A percentile compares a stretch with the other conserved stretches of the same genome.
These are phyloP conservation scores for Holtermanniella nyarrowii DNA, from an alignment of 768 basidiomycete genomes.

Conservation along the genomic window DNA sequence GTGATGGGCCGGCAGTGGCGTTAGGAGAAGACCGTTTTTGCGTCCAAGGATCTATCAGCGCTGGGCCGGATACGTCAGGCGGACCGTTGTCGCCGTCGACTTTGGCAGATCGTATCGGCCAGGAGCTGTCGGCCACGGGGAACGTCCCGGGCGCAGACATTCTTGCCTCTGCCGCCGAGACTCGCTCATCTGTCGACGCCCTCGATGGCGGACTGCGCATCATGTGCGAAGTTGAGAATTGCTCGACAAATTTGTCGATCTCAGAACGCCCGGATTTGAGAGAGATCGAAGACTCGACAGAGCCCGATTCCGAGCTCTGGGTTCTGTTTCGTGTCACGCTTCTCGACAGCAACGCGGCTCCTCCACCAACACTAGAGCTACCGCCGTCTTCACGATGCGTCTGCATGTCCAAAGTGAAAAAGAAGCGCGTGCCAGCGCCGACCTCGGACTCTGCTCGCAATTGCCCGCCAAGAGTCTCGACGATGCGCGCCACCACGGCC, in stretches of 20 bases:
- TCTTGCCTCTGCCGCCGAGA: slow-evolving; percentile 25
- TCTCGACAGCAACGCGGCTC: slow-evolving; percentile 39
- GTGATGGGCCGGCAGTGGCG: slow-evolving; percentile 6
- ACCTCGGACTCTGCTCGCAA: slow-evolving; percentile 64
- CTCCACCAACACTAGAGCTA: slow-evolving; percentile 46
- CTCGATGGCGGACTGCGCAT: slow-evolving; percentile 3
- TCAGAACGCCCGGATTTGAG: slow-evolving; percentile 24
- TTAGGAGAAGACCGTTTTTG: too few species aligned
- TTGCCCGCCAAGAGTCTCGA: slow-evolving; percentile 67
- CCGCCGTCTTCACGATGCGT: slow-evolving; percentile 10
- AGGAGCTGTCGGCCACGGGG: slow-evolving; percentile 35
- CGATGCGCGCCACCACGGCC: slow-evolving; percentile 69
- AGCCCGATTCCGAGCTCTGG: slow-evolving; percentile 1
- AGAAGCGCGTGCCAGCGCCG: slow-evolving; percentile 60
- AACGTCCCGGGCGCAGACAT: slow-evolving; percentile 32
- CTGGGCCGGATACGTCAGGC: neutral
- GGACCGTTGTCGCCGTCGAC: slow-evolving; percentile 18
- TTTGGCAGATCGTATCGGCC: slow-evolving; percentile 24
- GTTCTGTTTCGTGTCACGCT: neutral
- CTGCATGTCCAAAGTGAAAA: slow-evolving; percentile 47
- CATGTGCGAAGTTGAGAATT: slow-evolving; percentile 38
- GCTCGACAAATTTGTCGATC: slow-evolving; percentile 42
- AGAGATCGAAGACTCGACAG: slow-evolving; percentile 8
- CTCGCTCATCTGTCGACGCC: slow-evolving; percentile 16
- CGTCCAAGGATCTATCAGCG: neutral